Percentiles rank a stretch among this genome's conserved stretches.
These are phyloP conservation scores for Chenopodium formosanum DNA, from an alignment of 148 eudicot species.

Conservation along the genomic window DNA sequence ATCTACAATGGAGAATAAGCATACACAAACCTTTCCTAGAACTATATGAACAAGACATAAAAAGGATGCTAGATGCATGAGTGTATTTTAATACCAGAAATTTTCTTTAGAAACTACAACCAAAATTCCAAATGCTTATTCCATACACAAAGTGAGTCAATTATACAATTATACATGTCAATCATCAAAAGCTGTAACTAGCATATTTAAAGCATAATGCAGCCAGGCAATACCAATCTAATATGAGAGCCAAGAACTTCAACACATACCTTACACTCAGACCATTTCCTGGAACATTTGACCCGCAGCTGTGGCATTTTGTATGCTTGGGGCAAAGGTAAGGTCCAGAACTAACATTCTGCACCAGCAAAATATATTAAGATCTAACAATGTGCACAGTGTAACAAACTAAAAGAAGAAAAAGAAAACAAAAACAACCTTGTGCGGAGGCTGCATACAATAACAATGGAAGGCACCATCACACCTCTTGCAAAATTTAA, in stretches of 20 bases:
- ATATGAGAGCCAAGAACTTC: background rate
- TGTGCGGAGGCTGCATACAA: constrained; percentile 98
- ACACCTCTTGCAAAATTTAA: constrained; percentile 93
- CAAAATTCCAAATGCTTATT: background rate
- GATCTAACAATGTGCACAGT: background rate
- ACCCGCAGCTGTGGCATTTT: constrained; percentile 90
- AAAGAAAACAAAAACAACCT: constrained; percentile 44
- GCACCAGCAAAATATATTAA: constrained; percentile 30
- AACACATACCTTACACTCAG: constrained; percentile 66
- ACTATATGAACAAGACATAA: background rate
- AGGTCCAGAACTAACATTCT: constrained; percentile 93
- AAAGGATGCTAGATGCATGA: background rate
- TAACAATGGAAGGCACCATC: constrained; percentile 97
- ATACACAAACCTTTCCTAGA: background rate
- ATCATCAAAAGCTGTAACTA: background rate
- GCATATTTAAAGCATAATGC: constrained; percentile 1
- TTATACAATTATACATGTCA: no score
- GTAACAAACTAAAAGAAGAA: background rate
- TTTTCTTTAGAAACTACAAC: no score
- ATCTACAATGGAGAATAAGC: background rate
- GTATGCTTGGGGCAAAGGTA: constrained; percentile 97
- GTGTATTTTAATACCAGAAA: background rate
- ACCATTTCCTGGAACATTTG: constrained; percentile 94
- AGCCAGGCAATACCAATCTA: background rate
- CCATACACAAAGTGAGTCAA: background rate